Evolutionary conservation across 1,139 yeast species (phyloP), one percentile per base, ranked within the genome.

Genomic region (Magnusiomyces paraingens): DNA sequence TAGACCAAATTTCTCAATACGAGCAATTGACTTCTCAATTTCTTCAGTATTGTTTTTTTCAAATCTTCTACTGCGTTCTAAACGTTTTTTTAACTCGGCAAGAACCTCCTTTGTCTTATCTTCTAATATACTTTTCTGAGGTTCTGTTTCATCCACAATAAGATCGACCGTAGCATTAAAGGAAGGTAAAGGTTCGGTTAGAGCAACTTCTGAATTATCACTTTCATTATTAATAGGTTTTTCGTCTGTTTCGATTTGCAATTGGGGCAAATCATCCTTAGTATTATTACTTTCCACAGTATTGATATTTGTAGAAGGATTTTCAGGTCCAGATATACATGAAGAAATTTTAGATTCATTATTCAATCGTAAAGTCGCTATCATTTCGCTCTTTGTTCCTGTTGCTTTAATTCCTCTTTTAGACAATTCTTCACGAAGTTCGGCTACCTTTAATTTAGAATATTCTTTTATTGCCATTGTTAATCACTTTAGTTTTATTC

Each of bases 1-100:
- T 54, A 89, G 81, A 22, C 97, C 98, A 65, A 89, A 90, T 73
- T 87, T 88, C 66, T 84, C 85, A 59, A 89, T 82, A 64, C 97
- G 80, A 38, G 74, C 75, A 63, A 86, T 75, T n/a, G 14, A 15
- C 10, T 46, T 21, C 61, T 59, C 62, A 32, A 65, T 58, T 72
- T 86, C 78, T 69, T 81, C 73, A 66, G 83, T 75, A 68, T 85
- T 64, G 52, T 69, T 58, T 43, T 73, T 66, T 41, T 93, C 93
- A 64, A 89, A 90, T 68, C 88, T 86, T 65, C 80, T 80, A 22
- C 91, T 87, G 64, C 97, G 80, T 55, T 75, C 75, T 55, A 88
- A 76, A 66, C 86, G 86, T 64, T 81, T 82, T 57, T 75, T 78
- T 61, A 91, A 74, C 57, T 85, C 79, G 20, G 81, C 88, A 52